Percentiles rank a stretch among this genome's conserved stretches.
phyloP scores from a whole-genome alignment of 768 basidiomycete genomes.

The Lentinus tigrinus region DNA sequence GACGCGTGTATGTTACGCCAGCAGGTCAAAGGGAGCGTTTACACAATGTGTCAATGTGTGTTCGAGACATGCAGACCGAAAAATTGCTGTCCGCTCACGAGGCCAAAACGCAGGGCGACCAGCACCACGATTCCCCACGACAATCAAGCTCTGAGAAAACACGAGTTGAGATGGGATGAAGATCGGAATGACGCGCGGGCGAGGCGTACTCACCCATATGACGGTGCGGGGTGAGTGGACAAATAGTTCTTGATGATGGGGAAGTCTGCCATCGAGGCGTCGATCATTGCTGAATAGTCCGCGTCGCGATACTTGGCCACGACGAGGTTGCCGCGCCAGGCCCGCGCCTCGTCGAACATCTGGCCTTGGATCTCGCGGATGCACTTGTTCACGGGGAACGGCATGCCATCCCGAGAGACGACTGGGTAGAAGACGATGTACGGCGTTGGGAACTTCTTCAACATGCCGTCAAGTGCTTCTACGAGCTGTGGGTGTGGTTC shows the following conservation, averaged over 20 bases:
- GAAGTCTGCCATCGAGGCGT: conserved; percentile 83
- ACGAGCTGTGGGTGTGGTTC: conserved; percentile 48
- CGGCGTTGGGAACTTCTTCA: conserved; percentile 71
- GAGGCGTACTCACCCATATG: conserved; percentile 21
- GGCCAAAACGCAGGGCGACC: background rate
- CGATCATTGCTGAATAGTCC: conserved; percentile 52
- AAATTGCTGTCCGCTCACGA: background rate
- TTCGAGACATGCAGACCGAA: background rate
- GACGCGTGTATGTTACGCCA: conserved; percentile 12
- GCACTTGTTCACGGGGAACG: conserved; percentile 77
- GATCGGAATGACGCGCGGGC: conserved; percentile 2
- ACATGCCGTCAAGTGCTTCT: conserved; percentile 79
- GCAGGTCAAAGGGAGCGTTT: conserved; percentile 11
- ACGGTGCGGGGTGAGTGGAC: conserved; percentile 58
- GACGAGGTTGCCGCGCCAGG: conserved; percentile 82
- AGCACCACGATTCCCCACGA: background rate
- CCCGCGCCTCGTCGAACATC: conserved; percentile 55
- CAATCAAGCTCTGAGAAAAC: conserved; percentile 4
- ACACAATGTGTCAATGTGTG: background rate
- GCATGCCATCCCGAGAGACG: conserved; percentile 75
- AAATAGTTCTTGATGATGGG: conserved; percentile 81
- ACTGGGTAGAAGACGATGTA: conserved; percentile 82
- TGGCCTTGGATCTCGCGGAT: conserved; percentile 73
- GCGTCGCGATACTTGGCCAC: conserved; percentile 64
- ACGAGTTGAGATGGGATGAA: conserved; percentile 5